phyloP scores from a whole-genome alignment of 495 filamentous ascomycete genomes.

The Penicillium goetzii region DNA sequence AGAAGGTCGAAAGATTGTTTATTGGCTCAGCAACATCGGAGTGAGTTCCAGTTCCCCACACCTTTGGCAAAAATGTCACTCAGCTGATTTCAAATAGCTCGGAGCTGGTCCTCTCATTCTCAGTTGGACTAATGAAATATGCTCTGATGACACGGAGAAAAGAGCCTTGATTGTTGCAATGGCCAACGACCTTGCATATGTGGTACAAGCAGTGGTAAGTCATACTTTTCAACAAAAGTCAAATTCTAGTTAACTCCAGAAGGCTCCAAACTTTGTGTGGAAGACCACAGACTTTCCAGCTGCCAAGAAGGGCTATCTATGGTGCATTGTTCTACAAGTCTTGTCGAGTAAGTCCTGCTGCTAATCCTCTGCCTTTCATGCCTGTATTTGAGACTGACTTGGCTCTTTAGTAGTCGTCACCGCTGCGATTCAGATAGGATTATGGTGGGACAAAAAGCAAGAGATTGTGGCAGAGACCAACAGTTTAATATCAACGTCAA shows the following conservation, averaged over 20 bases:
- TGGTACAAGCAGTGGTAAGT: not conserved
- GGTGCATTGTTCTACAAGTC: not conserved
- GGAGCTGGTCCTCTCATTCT: not conserved
- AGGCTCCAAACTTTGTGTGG: not conserved
- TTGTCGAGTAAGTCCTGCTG: not conserved
- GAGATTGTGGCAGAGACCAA: not conserved
- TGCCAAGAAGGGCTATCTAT: not conserved
- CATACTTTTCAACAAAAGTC: not conserved
- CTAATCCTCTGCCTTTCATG: not conserved
- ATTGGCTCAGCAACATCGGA: slow-evolving; percentile 33
- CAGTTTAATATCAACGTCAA: not conserved
- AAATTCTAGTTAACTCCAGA: not conserved
- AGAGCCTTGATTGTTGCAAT: not conserved
- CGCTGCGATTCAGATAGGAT: not conserved
- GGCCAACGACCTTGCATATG: not conserved
- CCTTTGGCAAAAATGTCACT: not conserved
- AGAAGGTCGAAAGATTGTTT: slow-evolving; percentile 31
- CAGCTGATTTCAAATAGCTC: not conserved
- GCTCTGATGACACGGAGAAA: not conserved
- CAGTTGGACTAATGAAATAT: slow-evolving; percentile 3
- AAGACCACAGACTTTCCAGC: not conserved
- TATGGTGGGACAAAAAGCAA: slow-evolving; percentile 1
- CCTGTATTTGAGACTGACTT: not conserved
- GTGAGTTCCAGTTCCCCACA: slow-evolving; percentile 14
- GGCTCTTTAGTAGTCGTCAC: not conserved